phyloP scores from a whole-genome alignment of 352 stramenopile species.

The Pythium monospermum region DNA sequence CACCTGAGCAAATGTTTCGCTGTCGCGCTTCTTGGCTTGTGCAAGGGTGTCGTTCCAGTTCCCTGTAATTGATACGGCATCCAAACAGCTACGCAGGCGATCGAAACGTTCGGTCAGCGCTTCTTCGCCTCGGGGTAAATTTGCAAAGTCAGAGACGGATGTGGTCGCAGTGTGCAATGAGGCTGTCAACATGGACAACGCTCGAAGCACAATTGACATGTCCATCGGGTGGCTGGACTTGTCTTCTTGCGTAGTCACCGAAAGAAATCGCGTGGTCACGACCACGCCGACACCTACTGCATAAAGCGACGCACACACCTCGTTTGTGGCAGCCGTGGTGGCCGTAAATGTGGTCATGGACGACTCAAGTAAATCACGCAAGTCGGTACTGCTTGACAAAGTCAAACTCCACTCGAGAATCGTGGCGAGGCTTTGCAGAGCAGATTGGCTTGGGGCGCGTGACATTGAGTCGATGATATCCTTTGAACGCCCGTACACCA shows the following conservation, averaged over 20 bases:
- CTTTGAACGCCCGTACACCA: not conserved
- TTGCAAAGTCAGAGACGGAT: constrained; percentile 11
- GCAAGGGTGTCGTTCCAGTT: constrained; percentile 12
- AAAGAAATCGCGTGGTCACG: not conserved
- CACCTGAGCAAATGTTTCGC: not conserved
- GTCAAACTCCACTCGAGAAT: constrained; percentile 15
- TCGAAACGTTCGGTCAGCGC: constrained; percentile 11
- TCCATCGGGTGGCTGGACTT: no score
- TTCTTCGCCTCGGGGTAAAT: constrained; percentile 17
- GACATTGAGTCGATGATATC: constrained; percentile 8
- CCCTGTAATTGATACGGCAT: constrained; percentile 12
- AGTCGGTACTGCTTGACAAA: not conserved
- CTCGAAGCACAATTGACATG: not conserved
- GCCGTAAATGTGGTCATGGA: not conserved
- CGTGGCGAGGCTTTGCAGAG: constrained; percentile 3
- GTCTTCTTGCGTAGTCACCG: not conserved
- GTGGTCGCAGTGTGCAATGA: not conserved
- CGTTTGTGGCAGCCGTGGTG: not conserved
- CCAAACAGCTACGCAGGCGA: constrained; percentile 12
- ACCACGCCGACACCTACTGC: not conserved
- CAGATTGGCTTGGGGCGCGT: not conserved
- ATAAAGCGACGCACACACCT: constrained; percentile 10
- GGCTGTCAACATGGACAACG: not conserved
- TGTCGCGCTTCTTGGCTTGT: no score
- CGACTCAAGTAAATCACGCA: not conserved